Conservation (phyloP, 2,329 filamentous ascomycete genomes). For the Lasiodiplodia theobromae region DNA sequence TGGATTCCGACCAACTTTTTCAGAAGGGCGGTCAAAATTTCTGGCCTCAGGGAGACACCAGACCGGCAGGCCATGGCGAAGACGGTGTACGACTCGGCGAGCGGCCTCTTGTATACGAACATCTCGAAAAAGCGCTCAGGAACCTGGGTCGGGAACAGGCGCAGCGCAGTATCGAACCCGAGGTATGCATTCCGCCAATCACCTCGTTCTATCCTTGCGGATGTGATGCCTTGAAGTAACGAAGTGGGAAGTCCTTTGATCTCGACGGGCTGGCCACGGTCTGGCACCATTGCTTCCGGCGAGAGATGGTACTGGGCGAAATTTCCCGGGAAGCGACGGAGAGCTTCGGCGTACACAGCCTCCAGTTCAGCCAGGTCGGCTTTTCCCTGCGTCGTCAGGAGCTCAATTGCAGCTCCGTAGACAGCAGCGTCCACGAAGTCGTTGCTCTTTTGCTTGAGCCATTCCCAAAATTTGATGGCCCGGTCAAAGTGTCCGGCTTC, state of each 20-base stretch:
- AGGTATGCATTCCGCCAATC: conserved; percentile 59
- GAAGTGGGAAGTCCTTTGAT: conserved; percentile 49
- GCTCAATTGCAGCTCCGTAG: conserved; percentile 59
- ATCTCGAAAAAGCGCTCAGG: conserved; percentile 53
- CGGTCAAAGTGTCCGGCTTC: conserved; percentile 50
- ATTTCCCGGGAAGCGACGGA: conserved; percentile 56
- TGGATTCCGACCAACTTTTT: conserved; percentile 39
- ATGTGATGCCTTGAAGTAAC: conserved; percentile 57
- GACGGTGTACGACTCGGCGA: conserved; percentile 55
- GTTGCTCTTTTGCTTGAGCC: conserved; percentile 54
- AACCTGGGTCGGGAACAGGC: conserved; percentile 54
- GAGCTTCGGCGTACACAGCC: conserved; percentile 52
- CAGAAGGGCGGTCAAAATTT: conserved; percentile 44
- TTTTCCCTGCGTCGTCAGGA: conserved; percentile 52
- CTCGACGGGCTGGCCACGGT: conserved; percentile 45
- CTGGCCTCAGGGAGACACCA: conserved; percentile 45
- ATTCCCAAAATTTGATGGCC: conserved; percentile 55
- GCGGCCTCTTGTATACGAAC: conserved; percentile 54
- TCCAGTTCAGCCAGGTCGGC: conserved; percentile 53
- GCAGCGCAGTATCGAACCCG: conserved; percentile 56
- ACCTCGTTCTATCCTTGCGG: conserved; percentile 53
- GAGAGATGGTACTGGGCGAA: conserved; percentile 58
- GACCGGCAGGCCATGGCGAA: conserved; percentile 58
- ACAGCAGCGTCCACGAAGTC: conserved; percentile 50
- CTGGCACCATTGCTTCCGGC: conserved; percentile 54